These are phyloP conservation scores for Haplographium delicatum DNA, from an alignment of 495 filamentous ascomycete species.

Conservation along the genomic window DNA sequence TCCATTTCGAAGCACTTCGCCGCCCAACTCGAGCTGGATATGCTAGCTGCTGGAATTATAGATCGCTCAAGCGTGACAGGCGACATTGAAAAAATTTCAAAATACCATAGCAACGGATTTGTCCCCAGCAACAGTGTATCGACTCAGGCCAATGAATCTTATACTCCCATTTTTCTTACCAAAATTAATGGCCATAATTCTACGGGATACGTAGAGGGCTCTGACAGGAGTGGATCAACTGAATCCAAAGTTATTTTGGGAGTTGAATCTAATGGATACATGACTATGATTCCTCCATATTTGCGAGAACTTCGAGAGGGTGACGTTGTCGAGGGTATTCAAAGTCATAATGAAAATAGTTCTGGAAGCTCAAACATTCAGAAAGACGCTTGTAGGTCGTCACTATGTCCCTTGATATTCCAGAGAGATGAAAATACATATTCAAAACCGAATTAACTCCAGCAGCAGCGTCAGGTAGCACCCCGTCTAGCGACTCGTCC, in stretches of 20 bases:
- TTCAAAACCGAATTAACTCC: not conserved
- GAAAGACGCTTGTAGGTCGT: too few species aligned
- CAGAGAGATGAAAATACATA: not conserved
- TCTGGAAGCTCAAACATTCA: not conserved
- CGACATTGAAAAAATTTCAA: not conserved
- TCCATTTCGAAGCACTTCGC: slow-evolving; percentile 91
- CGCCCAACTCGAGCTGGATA: slow-evolving; percentile 85
- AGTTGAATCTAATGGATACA: too few species aligned
- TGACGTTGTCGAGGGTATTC: too few species aligned
- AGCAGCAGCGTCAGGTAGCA: not conserved
- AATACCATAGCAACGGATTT: not conserved
- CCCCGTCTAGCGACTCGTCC: slow-evolving; percentile 1
- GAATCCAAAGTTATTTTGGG: not conserved
- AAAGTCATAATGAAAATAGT: too few species aligned
- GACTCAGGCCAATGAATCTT: not conserved
- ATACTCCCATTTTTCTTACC: not conserved
- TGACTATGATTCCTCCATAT: too few species aligned
- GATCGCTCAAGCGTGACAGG: not conserved
- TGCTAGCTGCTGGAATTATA: slow-evolving; percentile 39
- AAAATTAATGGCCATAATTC: not conserved
- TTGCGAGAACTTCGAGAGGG: too few species aligned
- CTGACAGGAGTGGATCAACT: not conserved
- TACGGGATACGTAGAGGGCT: not conserved
- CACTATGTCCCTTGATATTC: too few species aligned
- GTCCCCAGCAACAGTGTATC: not conserved